These are phyloP conservation scores for Dalbergia cultrata DNA, from an alignment of 306 rosid species.

Conservation along the genomic window DNA sequence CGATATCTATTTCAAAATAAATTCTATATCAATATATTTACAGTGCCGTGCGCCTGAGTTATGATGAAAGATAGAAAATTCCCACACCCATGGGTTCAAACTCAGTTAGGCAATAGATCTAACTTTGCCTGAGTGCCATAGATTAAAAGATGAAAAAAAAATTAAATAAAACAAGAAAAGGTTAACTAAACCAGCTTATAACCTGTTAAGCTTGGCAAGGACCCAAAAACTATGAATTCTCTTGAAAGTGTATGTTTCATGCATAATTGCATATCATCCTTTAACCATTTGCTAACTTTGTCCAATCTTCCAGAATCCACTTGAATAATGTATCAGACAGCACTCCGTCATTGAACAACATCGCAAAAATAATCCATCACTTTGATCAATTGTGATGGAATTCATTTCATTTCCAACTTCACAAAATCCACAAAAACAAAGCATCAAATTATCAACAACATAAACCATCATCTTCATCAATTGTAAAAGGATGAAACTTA, in stretches of 20 bases:
- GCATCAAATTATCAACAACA: slow-evolving; percentile 33
- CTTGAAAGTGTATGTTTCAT: not conserved
- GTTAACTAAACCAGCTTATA: not conserved
- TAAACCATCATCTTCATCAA: not conserved
- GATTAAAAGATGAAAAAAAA: not conserved
- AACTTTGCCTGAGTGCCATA: not conserved
- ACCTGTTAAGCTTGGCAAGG: not conserved
- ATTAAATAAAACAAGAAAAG: not conserved
- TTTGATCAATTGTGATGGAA: slow-evolving; percentile 29
- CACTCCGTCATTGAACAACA: not conserved
- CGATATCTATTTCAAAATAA: too few species aligned
- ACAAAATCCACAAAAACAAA: slow-evolving; percentile 34
- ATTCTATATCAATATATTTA: too few species aligned
- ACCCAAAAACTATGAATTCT: not conserved
- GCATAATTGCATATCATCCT: not conserved
- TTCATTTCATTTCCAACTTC: slow-evolving; percentile 7
- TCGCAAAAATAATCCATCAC: not conserved
- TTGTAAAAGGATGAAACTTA: slow-evolving; percentile 22
- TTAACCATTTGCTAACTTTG: not conserved
- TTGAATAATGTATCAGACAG: slow-evolving; percentile 4
- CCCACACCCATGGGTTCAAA: not conserved
- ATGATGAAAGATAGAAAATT: too few species aligned
- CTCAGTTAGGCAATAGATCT: not conserved
- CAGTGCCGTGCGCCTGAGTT: too few species aligned
- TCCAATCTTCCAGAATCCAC: slow-evolving; percentile 29